Base-by-base conservation (phyloP, 106 monocot species). In the Dendrobium nobile region DNA sequence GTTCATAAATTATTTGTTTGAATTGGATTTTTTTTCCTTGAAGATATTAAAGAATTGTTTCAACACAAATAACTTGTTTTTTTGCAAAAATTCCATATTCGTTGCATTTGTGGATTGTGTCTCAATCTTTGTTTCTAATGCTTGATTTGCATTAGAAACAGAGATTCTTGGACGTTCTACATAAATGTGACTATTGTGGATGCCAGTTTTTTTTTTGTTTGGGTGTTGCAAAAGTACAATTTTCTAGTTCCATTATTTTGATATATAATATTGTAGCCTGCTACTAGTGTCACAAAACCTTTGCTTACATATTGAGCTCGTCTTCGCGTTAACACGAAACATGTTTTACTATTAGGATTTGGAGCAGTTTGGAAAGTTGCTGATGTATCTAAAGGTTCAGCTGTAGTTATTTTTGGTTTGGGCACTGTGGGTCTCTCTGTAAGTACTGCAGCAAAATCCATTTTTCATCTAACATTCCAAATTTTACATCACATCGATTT, bases 281-380 rank as follows among this genome's bases (percentile, higher is more conserved):
- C 22, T 61, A 22, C 4, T 61, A 61, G 70, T 33, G 28, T 70
- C 37, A 37, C 13, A 70, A 70, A 70, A 15, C 5, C 33, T 70
- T 70, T 70, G 1, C 16, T 70, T 33, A 48, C 42, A 47, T 26
- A 76, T 41, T 48, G n/a, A 47, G 45, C 47, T 22, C 9, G 18
- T 18, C 76, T 10, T 26, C 5, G 2, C 9, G 1, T 75, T 24
- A 18, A 24, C 43, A 7, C 47, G 76, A 74, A 27, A 42, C 74
- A 74, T 47, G 26, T 47, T 76, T 47, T 22, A 2, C 27, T 18
- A 48, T 19, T 27, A 96, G 96, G 96, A 19, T 84, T 93, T 79
- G 96, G 96, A 79, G 96, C 93, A n/a, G 93, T 85, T 80, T 96
- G 93, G 93, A 96, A 90, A 68, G 90, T 96, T 77, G 93, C 96